phyloP scores from a whole-genome alignment of 2,329 filamentous ascomycete species.

The Clonostachys solani region DNA sequence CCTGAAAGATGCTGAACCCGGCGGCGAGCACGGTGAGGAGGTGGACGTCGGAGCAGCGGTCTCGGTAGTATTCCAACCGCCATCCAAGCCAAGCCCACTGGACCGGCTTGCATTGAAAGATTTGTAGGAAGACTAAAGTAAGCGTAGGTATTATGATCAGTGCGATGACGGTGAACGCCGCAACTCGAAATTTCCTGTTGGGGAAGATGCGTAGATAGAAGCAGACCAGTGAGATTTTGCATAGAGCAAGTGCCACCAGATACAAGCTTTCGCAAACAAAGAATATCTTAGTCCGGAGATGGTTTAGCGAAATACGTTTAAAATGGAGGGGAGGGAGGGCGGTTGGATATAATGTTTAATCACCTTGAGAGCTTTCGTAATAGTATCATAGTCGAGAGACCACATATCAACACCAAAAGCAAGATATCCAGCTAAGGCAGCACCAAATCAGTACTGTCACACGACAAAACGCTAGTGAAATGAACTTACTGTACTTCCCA shows the following conservation, averaged over 20 bases:
- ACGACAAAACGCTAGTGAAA: too few relatives aligned
- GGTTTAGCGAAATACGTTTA: too few relatives aligned
- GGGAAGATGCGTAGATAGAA: constrained; percentile 33
- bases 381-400: constrained; percentile 16
- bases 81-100: constrained; percentile 25
- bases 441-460: too few relatives aligned
- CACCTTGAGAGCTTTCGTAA: constrained; percentile 23
- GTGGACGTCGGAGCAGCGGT: constrained; percentile 12
- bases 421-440: constrained; percentile 6
- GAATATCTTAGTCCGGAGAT: constrained; percentile 11
- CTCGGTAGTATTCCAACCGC: constrained; percentile 3
- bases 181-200: constrained; percentile 18
- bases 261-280: constrained; percentile 25
- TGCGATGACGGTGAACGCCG: constrained; percentile 22
- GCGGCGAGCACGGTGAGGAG: constrained; percentile 34
- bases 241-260: constrained; percentile 28
- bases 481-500: constrained; percentile 14
- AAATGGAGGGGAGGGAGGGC: neutral
- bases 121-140: constrained; percentile 25
- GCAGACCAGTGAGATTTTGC: constrained; percentile 31
- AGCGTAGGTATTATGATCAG: constrained; percentile 26
- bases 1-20: constrained; percentile 30
- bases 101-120: constrained; percentile 34
- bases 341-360: neutral
- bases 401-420: constrained; percentile 31